Percentiles rank a stretch among this genome's conserved stretches.
Evolutionary conservation across 305 asterid species (phyloP).

Genomic region (Plantago rigida): DNA sequence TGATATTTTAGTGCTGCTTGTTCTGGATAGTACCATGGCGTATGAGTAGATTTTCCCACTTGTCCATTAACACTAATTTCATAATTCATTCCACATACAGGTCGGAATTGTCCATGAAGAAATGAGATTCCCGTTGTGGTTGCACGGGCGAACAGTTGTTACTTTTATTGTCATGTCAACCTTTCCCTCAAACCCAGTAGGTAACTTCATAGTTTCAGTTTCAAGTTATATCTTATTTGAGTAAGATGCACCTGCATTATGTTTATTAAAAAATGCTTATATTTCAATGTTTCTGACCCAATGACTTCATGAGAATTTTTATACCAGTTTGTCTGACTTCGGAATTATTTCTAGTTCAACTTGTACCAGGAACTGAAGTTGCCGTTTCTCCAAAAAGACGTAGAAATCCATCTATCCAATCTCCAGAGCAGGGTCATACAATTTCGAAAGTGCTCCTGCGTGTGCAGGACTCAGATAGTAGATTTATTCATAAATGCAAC

Average conservation of each 20-base stretch:
- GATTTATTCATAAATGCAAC: conserved; percentile 40
- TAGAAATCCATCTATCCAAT: conserved; percentile 40
- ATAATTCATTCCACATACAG: conserved; percentile 43
- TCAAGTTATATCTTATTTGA: neutral
- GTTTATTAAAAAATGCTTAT: neutral
- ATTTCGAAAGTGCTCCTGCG: conserved; percentile 61
- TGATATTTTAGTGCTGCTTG: no score
- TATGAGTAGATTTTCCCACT: neutral
- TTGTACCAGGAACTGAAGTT: conserved; percentile 89
- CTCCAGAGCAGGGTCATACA: conserved; percentile 32
- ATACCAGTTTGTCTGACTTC: conserved; percentile 28
- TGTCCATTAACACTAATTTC: conserved; percentile 7
- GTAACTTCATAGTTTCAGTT: conserved; percentile 36
- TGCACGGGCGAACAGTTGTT: conserved; percentile 72
- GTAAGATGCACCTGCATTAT: neutral
- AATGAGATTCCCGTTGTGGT: conserved; percentile 87
- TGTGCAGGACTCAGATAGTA: conserved; percentile 55
- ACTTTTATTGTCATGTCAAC: conserved; percentile 68
- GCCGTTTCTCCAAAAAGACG: conserved; percentile 94
- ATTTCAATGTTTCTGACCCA: neutral
- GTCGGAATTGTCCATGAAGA: conserved; percentile 78
- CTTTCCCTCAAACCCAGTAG: conserved; percentile 76
- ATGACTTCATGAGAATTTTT: neutral
- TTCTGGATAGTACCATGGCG: no score
- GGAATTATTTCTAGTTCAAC: conserved; percentile 61